Conservation (phyloP, 805 yeast genomes). For the Suhomyces prunicola region DNA sequence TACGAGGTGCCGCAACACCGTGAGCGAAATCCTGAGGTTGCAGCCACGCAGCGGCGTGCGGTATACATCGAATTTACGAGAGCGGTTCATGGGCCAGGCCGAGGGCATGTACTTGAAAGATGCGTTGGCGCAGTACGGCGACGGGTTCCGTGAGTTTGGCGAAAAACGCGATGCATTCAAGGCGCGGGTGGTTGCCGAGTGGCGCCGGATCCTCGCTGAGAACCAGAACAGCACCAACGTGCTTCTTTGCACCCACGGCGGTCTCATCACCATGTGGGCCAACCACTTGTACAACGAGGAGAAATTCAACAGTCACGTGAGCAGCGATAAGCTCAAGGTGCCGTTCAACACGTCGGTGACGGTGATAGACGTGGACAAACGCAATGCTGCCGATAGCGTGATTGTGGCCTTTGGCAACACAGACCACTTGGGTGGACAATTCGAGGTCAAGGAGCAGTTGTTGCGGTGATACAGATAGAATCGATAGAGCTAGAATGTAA, state of each 20-base stretch:
- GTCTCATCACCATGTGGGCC: constrained; percentile 63
- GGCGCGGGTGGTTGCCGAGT: constrained; percentile 46
- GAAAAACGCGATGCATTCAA: constrained; percentile 50
- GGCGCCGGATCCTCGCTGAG: constrained; percentile 41
- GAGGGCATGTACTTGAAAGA: constrained; percentile 72
- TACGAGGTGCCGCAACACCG: constrained; percentile 59
- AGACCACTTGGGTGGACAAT: constrained; percentile 53
- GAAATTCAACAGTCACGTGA: constrained; percentile 36
- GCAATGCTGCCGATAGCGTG: constrained; percentile 34
- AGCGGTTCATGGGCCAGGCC: constrained; percentile 70
- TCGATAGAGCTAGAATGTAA: background rate
- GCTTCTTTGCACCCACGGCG: constrained; percentile 74
- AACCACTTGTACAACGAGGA: constrained; percentile 45
- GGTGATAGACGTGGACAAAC: constrained; percentile 53
- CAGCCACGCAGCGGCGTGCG: constrained; percentile 20
- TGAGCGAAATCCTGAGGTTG: constrained; percentile 36
- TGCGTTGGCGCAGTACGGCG: constrained; percentile 61
- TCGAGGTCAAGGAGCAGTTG: constrained; percentile 19
- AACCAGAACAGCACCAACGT: constrained; percentile 44
- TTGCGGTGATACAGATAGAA: constrained; percentile 8
- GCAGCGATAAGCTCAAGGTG: constrained; percentile 44
- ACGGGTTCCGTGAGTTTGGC: constrained; percentile 60
- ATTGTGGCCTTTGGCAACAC: constrained; percentile 64
- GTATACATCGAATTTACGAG: constrained; percentile 53
- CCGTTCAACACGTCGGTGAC: constrained; percentile 79